Evolutionary conservation across 352 stramenopile genomes (phyloP).

Genomic region (Pseudoperonospora humuli): DNA sequence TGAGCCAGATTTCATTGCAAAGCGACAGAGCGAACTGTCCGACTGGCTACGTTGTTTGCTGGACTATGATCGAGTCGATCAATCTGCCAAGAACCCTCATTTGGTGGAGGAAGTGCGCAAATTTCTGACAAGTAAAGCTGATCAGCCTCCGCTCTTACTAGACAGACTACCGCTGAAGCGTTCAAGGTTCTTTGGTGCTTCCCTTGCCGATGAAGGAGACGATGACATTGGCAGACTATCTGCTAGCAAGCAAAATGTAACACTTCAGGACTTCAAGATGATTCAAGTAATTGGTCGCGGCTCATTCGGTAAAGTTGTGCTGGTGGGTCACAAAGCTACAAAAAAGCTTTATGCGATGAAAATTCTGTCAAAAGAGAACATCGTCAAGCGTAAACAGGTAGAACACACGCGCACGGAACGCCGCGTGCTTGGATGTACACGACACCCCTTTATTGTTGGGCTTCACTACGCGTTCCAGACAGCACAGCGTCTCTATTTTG

Average conservation of each 20-base stretch:
- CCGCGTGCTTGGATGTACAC: slow-evolving; percentile 73
- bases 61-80: slow-evolving; percentile 65
- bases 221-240: slow-evolving; percentile 24
- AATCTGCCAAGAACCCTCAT: slow-evolving; percentile 68
- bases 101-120: slow-evolving; percentile 67
- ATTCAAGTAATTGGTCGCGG: slow-evolving; percentile 87
- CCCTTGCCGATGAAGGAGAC: slow-evolving; percentile 47
- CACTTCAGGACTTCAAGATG: slow-evolving; percentile 72
- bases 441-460: slow-evolving; percentile 85
- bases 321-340: slow-evolving; percentile 78
- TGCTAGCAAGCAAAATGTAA: slow-evolving; percentile 36
- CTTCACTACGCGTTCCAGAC: slow-evolving; percentile 87
- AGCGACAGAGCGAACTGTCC: slow-evolving; percentile 61
- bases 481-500: slow-evolving; percentile 92
- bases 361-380: slow-evolving; percentile 85
- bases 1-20: slow-evolving; percentile 69
- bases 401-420: slow-evolving; percentile 85
- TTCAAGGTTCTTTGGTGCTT: slow-evolving; percentile 63
- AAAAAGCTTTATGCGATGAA: slow-evolving; percentile 90
- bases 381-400: slow-evolving; percentile 87
- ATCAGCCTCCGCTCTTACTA: slow-evolving; percentile 71
- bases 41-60: slow-evolving; percentile 61
- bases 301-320: slow-evolving; percentile 88
- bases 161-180: slow-evolving; percentile 53
- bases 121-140: slow-evolving; percentile 76